These are phyloP conservation scores for Niebla homalea DNA, from an alignment of 495 filamentous ascomycete species.

Conservation along the genomic window DNA sequence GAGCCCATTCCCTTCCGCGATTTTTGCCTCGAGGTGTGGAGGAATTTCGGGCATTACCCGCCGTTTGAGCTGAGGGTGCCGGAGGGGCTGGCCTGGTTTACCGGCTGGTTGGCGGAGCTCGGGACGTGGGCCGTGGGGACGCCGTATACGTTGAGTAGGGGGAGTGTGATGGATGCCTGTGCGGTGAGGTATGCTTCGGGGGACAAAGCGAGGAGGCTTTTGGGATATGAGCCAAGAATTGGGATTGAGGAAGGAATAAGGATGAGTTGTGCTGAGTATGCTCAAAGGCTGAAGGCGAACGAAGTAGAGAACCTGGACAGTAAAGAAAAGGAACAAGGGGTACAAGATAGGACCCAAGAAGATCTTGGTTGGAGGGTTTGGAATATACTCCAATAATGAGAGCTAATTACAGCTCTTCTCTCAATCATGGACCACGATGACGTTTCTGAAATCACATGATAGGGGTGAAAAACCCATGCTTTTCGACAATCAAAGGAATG, in stretches of 20 bases:
- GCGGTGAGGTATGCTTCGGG: slow-evolving; percentile 41
- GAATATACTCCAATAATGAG: no score
- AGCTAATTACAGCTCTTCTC: no score
- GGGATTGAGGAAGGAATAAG: slow-evolving; percentile 41
- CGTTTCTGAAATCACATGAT: no score
- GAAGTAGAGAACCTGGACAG: background rate
- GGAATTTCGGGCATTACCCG: slow-evolving; percentile 43
- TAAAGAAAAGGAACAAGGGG: no score
- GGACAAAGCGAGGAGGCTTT: slow-evolving; percentile 39
- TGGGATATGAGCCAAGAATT: slow-evolving; percentile 46
- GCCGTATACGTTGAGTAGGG: slow-evolving; percentile 38
- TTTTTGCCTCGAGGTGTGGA: slow-evolving; percentile 47
- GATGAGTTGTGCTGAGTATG: slow-evolving; percentile 32
- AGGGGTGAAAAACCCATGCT: no score
- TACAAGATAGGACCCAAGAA: no score
- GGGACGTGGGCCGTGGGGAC: slow-evolving; percentile 38
- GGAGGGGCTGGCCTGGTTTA: slow-evolving; percentile 32
- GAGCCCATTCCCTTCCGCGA: slow-evolving; percentile 47
- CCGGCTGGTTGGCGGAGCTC: slow-evolving; percentile 35
- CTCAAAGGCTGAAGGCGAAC: background rate
- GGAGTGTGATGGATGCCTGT: slow-evolving; percentile 43
- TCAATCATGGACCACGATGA: no score
- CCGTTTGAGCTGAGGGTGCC: slow-evolving; percentile 41
- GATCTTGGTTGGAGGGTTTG: no score
- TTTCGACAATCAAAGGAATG: no score